Base-by-base conservation (phyloP, 805 yeast genomes). In the Yarrowia bubula region DNA sequence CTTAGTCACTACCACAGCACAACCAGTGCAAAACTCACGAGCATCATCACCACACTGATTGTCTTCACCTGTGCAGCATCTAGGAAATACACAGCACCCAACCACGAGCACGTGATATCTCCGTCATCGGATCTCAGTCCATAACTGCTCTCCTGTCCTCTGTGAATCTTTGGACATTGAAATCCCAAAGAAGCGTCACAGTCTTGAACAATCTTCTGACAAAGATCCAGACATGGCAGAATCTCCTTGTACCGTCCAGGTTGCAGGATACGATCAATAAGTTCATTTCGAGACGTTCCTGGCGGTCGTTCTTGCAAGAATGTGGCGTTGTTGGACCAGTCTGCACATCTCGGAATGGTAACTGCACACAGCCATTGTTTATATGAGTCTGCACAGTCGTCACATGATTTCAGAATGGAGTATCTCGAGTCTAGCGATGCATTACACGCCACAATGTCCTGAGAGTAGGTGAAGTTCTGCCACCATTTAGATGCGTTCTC, bases 361-460 rank as follows among this genome's bases (percentile, higher is more conserved):
- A 91, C 90, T 0, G 96, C 81, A 76, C 99, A 93, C 17, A 95
- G 80, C 99, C 99, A 93, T 70, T 86, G 81, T 70, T 84, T 85
- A 74, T 93, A 93, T 1, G 92, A 81, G 1, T 73, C 69, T 0
- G 81, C 80, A 73, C 99, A 93, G 71, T 90, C 86, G 13, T 78
- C 80, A 72, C 99, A 93, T 0, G 87, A 80, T 42, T 84, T 74
- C 28, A 93, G 71, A 9, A 96, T 90, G 0, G 97, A 90, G 74
- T 82, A 93, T 6, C 84, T 71, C 67, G 85, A 92, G 14, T 78
- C 75, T 37, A 83, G 84, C 0, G 88, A 80, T 68, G 89, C 88
- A 68, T 79, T 70, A 75, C 99, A 93, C 1, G 92, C 80, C 3
- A 88, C 78, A 67, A 88, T 89, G 67, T 89, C 89, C 67, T 93